Conservation (phyloP, 192 early-diverging fungal species). For the Diversispora eburnea region DNA sequence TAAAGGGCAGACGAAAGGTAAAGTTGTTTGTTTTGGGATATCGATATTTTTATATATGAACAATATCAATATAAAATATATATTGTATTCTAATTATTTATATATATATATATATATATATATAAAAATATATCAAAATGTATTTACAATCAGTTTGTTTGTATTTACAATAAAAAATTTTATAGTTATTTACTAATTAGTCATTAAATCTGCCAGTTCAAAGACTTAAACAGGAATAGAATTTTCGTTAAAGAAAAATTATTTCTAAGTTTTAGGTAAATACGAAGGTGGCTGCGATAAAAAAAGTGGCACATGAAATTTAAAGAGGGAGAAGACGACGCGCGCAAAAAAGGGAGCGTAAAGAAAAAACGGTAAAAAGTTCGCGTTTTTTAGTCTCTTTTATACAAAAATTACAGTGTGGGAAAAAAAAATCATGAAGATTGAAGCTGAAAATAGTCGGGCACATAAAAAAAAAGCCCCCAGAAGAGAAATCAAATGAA, state of each 20-base stretch:
- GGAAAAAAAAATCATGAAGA: background rate
- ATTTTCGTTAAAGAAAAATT: background rate
- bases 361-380: constrained; percentile 8
- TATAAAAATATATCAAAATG: too few species aligned
- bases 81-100: too few species aligned
- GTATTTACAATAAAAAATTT: too few species aligned
- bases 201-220: background rate
- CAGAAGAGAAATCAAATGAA: constrained; percentile 11
- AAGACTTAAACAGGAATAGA: background rate
- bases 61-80: too few species aligned
- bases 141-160: too few species aligned
- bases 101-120: too few species aligned
- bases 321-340: constrained; percentile 16
- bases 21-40: too few species aligned
- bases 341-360: constrained; percentile 20
- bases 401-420: constrained; percentile 13
- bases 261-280: background rate
- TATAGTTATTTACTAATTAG: background rate
- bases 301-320: background rate
- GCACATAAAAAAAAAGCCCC: background rate
- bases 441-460: constrained; percentile 4
- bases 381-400: constrained; percentile 15
- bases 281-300: constrained; percentile 13
- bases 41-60: too few species aligned
- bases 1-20: background rate